Base-by-base conservation (phyloP, 352 stramenopile genomes). In the Globisporangium abappressorium region DNA sequence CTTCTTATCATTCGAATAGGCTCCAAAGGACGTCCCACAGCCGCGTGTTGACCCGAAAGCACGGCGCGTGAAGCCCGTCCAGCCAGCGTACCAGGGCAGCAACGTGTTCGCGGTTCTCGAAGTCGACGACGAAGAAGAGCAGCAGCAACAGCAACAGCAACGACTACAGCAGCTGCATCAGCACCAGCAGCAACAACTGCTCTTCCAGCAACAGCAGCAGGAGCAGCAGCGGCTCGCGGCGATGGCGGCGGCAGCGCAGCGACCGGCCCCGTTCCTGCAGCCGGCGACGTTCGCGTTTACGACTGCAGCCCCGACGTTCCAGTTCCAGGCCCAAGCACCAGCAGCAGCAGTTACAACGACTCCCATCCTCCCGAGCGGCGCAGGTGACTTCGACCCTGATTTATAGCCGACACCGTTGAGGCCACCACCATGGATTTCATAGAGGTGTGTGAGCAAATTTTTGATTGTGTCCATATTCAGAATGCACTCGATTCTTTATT, bases 71-170 rank as follows among this genome's bases (percentile, higher is more conserved):
- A 82, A 76, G 68, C 47, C 62, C 14, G 62, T 80, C n/a, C 68
- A 80, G 46, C 71, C 61, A 9, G 66, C 82, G 41, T 84, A 83
- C 34, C 60, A 65, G 3, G 66, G 54, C 20, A 78, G 66, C 57
- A 93, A 93, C 57, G 80, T 89, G 1, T 93, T 90, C 68, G 71
- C 82, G 14, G 70, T 91, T 34, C 72, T 93, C 26, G 71, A 91
- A 49, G 65, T 86, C 15, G 83, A 77, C 9, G 78, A 88, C 9
- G 77, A 85, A 33, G 66, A 81, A 41, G 62, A 66, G 14, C 72
- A 71, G 8, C 46, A 65, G 53, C 51, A 63, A 2, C 9, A 80
- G 54, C 62, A 65, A 2, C 71, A 73, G 54, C 62, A 65, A 2
- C 71, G 56, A 5, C 64, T 58, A 36, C 68, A 69, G 68, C 54